Evolutionary conservation across 2,329 filamentous ascomycete genomes (phyloP).

Genomic region (Sarocladium strictum): DNA sequence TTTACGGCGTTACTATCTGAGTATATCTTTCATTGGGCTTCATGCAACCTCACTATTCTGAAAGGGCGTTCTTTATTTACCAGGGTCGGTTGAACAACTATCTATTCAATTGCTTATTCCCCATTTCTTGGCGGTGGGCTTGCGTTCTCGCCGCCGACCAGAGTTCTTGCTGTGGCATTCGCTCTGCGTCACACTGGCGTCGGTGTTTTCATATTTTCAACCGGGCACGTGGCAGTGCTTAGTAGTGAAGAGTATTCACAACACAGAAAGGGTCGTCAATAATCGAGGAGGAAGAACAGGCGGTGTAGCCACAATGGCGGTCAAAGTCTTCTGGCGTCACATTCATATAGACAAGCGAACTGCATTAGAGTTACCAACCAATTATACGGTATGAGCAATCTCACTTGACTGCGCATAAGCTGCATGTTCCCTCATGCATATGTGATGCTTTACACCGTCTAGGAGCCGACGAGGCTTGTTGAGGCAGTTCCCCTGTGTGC

Average conservation of each 20-base stretch:
- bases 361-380: background rate
- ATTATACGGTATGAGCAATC: background rate
- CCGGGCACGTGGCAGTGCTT: background rate
- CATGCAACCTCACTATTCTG: background rate
- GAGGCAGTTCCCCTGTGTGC: no score
- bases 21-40: background rate
- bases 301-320: background rate
- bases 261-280: background rate
- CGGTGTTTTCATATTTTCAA: background rate
- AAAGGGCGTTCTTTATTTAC: background rate
- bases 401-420: background rate
- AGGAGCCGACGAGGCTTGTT: no score
- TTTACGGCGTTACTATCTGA: conserved; percentile 1
- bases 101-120: background rate
- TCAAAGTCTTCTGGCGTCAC: background rate
- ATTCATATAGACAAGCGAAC: conserved; percentile 9
- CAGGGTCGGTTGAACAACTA: background rate
- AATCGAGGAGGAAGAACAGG: conserved; percentile 6
- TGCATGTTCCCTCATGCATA: background rate
- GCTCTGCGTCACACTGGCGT: background rate
- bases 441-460: no score
- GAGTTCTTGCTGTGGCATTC: conserved; percentile 4
- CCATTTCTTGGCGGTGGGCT: background rate
- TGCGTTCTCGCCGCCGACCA: background rate
- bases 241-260: background rate